These are phyloP conservation scores for Larix kaempferi DNA, from an alignment of 75 land plant species.

Conservation along the genomic window DNA sequence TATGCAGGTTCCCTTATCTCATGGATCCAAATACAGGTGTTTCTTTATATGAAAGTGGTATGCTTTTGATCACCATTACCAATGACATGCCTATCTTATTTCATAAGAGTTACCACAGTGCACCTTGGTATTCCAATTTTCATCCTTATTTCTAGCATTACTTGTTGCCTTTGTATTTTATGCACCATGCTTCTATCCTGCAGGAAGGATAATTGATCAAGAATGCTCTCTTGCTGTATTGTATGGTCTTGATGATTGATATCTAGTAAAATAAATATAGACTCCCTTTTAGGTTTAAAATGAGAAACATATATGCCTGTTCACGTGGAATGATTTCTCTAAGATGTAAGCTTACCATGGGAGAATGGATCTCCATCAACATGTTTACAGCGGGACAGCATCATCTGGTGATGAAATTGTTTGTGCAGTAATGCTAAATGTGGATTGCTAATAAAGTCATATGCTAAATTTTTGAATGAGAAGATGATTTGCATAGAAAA, in stretches of 20 bases:
- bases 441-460: not conserved
- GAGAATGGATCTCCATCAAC: too few relatives aligned
- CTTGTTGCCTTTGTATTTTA: not conserved
- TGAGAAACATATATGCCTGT: not conserved
- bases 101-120: not conserved
- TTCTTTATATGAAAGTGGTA: constrained; percentile 89
- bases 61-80: constrained; percentile 8
- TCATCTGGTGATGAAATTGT: not conserved
- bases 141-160: not conserved
- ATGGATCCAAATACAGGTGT: constrained; percentile 82
- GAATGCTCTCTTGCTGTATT: not conserved
- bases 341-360: not conserved
- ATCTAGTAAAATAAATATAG: not conserved
- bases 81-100: not conserved
- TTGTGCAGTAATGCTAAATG: not conserved
- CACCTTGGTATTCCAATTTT: too few relatives aligned
- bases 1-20: constrained; percentile 86
- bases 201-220: not conserved
- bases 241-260: not conserved
- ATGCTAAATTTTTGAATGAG: not conserved
- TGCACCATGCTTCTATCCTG: not conserved
- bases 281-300: not conserved
- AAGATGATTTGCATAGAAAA: not conserved
- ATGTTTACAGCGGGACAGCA: too few relatives aligned
- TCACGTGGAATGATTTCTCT: not conserved